Percentiles rank a stretch among this genome's conserved stretches.
phyloP scores from a whole-genome alignment of 495 filamentous ascomycete species.

The Astrocystis sublimbata region DNA sequence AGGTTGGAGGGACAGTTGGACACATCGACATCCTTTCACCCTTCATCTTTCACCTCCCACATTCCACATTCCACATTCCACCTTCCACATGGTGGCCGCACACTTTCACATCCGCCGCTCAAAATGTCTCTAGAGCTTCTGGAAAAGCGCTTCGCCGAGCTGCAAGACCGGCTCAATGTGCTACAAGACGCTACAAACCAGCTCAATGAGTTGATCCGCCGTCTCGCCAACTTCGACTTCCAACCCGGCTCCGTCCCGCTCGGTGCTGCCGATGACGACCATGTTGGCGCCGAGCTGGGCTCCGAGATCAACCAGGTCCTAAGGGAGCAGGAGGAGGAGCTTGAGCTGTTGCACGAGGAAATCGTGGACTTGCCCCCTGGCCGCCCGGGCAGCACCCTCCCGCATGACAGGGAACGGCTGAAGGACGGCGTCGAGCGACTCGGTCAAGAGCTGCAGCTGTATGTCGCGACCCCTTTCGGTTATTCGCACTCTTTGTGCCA shows the following conservation, averaged over 20 bases:
- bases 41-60: too few species aligned
- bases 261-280: constrained; percentile 53
- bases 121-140: constrained; percentile 62
- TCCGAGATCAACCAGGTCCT: constrained; percentile 79
- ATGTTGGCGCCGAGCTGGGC: constrained; percentile 74
- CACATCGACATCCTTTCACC: background rate
- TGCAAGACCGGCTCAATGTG: constrained; percentile 66
- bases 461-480: constrained; percentile 26
- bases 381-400: constrained; percentile 45
- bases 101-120: background rate
- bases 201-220: constrained; percentile 71
- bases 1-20: constrained; percentile 1
- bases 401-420: constrained; percentile 59
- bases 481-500: too few species aligned
- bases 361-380: constrained; percentile 63
- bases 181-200: constrained; percentile 68
- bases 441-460: constrained; percentile 69
- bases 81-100: too few species aligned
- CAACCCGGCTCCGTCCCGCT: constrained; percentile 59
- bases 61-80: too few species aligned
- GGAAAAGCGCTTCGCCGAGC: constrained; percentile 62
- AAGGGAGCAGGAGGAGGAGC: constrained; percentile 81
- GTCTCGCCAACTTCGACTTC: constrained; percentile 68
- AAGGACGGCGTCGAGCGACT: constrained; percentile 64
- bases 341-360: constrained; percentile 79